Conservation (phyloP, 305 asterid species). For the Fraxinus velutina region DNA sequence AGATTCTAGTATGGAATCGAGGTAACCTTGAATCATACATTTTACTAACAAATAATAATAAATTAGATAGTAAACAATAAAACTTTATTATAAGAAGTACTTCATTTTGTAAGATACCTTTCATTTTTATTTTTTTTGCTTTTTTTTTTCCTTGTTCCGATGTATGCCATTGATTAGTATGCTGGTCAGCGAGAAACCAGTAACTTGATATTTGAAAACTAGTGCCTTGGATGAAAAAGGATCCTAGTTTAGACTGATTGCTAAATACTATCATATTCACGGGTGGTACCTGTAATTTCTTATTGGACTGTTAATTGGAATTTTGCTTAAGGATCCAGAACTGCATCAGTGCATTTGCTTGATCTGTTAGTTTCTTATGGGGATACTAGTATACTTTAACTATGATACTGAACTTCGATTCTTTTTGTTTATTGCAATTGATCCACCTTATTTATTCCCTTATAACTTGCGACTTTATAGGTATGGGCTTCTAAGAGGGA, state of each 20-base stretch:
- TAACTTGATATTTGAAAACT: neutral
- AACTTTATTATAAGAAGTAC: neutral
- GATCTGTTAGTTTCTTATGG: neutral
- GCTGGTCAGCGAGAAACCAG: neutral
- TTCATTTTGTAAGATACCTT: neutral
- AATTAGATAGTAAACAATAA: neutral
- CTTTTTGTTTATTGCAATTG: neutral
- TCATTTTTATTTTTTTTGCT: neutral
- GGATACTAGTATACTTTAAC: neutral
- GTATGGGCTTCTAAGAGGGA: slow-evolving; percentile 83
- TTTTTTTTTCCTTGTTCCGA: neutral
- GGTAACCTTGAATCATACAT: slow-evolving; percentile 37
- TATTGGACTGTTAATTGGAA: neutral
- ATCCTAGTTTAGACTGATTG: neutral
- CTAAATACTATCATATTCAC: neutral
- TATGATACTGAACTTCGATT: neutral
- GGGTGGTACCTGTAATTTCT: neutral
- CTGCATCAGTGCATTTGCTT: neutral
- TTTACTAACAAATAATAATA: neutral
- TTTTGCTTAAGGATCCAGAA: neutral
- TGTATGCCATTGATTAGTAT: neutral
- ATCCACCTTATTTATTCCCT: slow-evolving; percentile 8
- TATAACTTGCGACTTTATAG: slow-evolving; percentile 33
- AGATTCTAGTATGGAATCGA: slow-evolving; percentile 83
- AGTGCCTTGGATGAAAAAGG: neutral